These are phyloP conservation scores for Suillus cothurnatus DNA, from an alignment of 768 basidiomycete genomes.

Conservation along the genomic window DNA sequence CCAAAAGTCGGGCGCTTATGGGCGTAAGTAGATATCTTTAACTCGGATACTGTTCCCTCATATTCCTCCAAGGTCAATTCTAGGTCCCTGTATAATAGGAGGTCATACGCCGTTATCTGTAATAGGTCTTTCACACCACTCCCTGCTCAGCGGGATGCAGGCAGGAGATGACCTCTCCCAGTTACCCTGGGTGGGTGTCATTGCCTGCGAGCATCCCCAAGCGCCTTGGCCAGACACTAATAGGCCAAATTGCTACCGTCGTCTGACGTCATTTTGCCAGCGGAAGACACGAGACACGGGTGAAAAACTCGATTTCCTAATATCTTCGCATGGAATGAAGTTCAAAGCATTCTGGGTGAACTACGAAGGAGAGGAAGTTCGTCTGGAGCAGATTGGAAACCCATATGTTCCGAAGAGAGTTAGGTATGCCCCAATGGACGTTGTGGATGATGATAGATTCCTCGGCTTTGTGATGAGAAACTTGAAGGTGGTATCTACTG, in stretches of 20 bases:
- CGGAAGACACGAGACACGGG: background rate
- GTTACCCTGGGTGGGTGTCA: background rate
- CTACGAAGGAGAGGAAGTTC: background rate
- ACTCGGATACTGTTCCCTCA: background rate
- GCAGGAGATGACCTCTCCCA: background rate
- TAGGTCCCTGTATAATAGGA: background rate
- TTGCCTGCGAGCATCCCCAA: slow-evolving; percentile 3
- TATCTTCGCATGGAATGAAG: background rate
- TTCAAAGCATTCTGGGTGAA: slow-evolving; percentile 3
- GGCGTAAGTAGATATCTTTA: background rate
- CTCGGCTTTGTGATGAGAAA: slow-evolving; percentile 2
- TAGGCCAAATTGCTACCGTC: background rate
- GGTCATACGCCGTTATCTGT: background rate
- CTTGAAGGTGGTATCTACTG: background rate
- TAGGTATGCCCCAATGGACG: background rate
- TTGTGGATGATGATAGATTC: background rate
- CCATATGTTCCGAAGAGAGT: background rate
- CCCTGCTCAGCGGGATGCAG: slow-evolving; percentile 1
- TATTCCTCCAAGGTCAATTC: background rate
- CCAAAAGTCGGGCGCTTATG: background rate
- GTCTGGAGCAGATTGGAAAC: background rate
- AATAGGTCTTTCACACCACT: background rate
- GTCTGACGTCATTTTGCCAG: background rate
- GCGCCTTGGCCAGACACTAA: background rate
- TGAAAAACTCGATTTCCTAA: background rate